Evolutionary conservation across 192 early-diverging fungal species (phyloP), one percentile per base, ranked within the genome.

Genomic region (Linnemannia hyalina): DNA sequence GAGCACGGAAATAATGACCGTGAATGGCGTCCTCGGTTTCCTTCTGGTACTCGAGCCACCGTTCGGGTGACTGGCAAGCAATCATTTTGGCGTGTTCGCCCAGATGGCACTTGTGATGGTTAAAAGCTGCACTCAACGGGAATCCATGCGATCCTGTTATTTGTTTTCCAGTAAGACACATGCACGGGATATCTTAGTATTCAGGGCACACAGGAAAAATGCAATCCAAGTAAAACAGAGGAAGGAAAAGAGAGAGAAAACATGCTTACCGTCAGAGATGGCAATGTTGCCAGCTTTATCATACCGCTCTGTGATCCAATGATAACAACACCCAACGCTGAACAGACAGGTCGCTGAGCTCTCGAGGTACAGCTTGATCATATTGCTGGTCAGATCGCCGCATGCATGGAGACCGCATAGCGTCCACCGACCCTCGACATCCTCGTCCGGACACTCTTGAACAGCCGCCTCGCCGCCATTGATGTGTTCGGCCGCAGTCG

Each of bases 311-410:
- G 95, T 90, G 22, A 97, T 88, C 79, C 89, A 90, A 88, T 98
- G 96, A 83, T 98, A 97, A 88, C 97, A 98, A 90, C 97, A 97
- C 15, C 95, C 94, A 16, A 96, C 95, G 65, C 91, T 90, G 20
- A 93, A 94, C 47, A 96, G 81, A 20, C 89, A 88, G 15, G 85
- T 88, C 13, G 93, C 91, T 10, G 89, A 83, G 42, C 90, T 90
- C 73, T 93, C 90, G 4, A 91, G 89, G 83, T 93, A 96, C 32
- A 92, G 80, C 55, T 91, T 89, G 13, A 97, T 90, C 78, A 96
- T 93, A 2, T 93, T 92, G 57, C 93, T 93, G 6, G 94, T 91
- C 73, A 98, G 82, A 78, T 97, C 94, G 10, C 97, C 97, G 79
- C 97, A 98, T 0, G 96, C 91, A 78, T 98, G 96, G 13, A 97